Base-by-base conservation (phyloP, 148 eudicot genomes). In the Spergularia marina region DNA sequence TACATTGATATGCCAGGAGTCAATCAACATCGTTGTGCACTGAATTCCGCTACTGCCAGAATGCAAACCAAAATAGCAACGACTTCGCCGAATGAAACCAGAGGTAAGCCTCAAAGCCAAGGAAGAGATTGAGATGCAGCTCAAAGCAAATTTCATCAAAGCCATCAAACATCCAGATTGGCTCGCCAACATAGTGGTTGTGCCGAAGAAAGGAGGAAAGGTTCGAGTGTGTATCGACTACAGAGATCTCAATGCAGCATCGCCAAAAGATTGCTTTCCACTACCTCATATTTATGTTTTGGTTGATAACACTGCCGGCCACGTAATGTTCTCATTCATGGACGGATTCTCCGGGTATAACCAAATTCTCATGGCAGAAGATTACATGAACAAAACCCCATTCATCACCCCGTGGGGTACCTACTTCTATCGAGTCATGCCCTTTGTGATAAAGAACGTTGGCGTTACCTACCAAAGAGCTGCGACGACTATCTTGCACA, bases 321-420 rank as follows among this genome's bases (percentile, higher is more conserved):
- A 23, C 1, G 25, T 1, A 0, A 23, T 23, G 25, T 23, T 23
- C 25, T 23, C 25, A 23, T 23, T 23, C 1, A 23, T 23, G 25
- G 25, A 23, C 25, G 25, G 25, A 1, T 23, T 23, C 25, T 23
- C 25, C n/a, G 57, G 34, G 0, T 70, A 70, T 15, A 49, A 70
- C n/a, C 57, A 70, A 25, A 52, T 70, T 5, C 16, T n/a, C 14
- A 70, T 70, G 74, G 21, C 53, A 12, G 57, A 70, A 70, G 73
- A 15, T 15, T 12, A 58, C 20, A 12, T 13, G 16, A n/a, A 8
- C 6, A 58, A 58, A 16, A 58, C 62, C 6, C 17, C 62, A 6
- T 52, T 52, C 54, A 52, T 52, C n/a, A n/a, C n/a, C n/a, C n/a
- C n/a, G n/a, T n/a, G n/a, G n/a, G n/a, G n/a, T n/a, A n/a, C n/a